Conservation (phyloP, 257 asterid species). For the Anisodus acutangulus region DNA sequence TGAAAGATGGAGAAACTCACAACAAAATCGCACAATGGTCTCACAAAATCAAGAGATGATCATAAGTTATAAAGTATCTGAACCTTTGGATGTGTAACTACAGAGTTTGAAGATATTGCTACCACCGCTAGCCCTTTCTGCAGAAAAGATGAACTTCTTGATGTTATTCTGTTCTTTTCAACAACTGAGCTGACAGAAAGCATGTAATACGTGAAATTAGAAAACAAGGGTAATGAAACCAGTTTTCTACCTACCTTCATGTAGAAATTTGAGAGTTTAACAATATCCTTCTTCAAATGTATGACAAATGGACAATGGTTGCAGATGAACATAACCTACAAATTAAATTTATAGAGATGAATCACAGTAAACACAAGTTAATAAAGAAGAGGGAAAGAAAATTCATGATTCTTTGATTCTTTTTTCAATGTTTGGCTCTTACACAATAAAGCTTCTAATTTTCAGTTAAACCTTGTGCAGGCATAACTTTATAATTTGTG, state of each 20-base stretch:
- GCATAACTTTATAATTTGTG: neutral
- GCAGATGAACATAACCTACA: constrained; percentile 85
- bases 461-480: neutral
- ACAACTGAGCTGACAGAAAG: constrained; percentile 24
- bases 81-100: constrained; percentile 87
- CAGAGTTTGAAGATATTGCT: constrained; percentile 89
- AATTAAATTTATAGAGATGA: constrained; percentile 17
- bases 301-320: constrained; percentile 89
- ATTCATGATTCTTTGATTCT: neutral
- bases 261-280: constrained; percentile 80
- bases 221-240: constrained; percentile 23
- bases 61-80: constrained; percentile 44
- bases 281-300: constrained; percentile 76
- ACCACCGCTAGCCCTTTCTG: constrained; percentile 96
- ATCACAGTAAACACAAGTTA: neutral
- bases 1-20: constrained; percentile 43
- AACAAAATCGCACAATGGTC: constrained; percentile 39
- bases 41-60: constrained; percentile 43
- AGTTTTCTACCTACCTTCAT: constrained; percentile 61
- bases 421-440: constrained; percentile 15
- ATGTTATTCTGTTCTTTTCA: constrained; percentile 13
- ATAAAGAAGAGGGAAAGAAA: constrained; percentile 16
- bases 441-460: neutral
- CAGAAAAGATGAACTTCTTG: constrained; percentile 29
- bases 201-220: constrained; percentile 30